Evolutionary conservation across 2,329 filamentous ascomycete genomes (phyloP), one percentile per base, ranked within the genome.

Genomic region (Monilinia polystroma): DNA sequence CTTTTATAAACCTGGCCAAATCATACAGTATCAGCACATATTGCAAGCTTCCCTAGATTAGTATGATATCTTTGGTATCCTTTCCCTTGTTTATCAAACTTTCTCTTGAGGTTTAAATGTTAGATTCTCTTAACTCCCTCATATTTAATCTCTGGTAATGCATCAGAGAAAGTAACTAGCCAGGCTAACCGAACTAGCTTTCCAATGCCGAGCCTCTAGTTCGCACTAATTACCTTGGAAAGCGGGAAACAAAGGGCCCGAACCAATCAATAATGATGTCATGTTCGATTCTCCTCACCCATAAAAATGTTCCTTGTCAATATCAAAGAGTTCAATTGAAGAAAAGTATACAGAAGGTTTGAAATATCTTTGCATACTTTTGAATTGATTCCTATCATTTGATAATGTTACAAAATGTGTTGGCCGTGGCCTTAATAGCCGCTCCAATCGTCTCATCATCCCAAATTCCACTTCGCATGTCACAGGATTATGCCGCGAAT

Each of bases 391-490:
- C 18, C 26, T 26, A 20, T 47, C 29, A 12, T 23, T 45, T 18
- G 12, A 58, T 12, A 8, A 65, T 65, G 63, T 16, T 65, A 43
- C 54, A 65, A 16, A 47, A 59, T 4, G 54, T 23, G 7, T 57
- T 29, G 23, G 11, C 45, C 16, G n/a, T 59, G 16, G 63, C 54
- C 32, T 35, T 59, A 3, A 11, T 51, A 16, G 43, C 63, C 18
- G 35, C 51, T 38, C 53, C 63, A 6, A 2, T 32, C 11, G 45
- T 65, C 5, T 32, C 54, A 6, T 51, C 63, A 8, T 66, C 64
- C 8, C 64, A 66, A 66, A 66, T 66, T 6, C 64, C 64, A n/a
- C 55, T 66, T 45, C 64, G 64, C 14, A 29, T 66, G 8, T 66
- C 64, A 26, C 64, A 66, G 23, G 64, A 66, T 18, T 66, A 66